A percentile compares a stretch with the other conserved stretches of the same genome.
Conservation (phyloP, 139 green algal species). For the Ulvella scutata region DNA sequence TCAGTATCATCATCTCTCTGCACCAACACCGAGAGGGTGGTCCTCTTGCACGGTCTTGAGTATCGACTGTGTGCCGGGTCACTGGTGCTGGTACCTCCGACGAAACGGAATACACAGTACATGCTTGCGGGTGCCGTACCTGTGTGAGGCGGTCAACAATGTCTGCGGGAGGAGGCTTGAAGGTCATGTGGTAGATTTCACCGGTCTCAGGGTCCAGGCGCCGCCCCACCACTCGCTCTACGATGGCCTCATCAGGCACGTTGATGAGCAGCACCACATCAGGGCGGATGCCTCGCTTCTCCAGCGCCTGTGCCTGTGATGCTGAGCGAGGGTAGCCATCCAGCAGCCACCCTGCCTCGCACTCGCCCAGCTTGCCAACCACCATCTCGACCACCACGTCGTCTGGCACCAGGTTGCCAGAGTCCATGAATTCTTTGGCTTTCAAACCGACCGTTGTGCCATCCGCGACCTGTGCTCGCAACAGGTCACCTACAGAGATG, state of each 20-base stretch:
- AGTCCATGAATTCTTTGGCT: conserved; percentile 89
- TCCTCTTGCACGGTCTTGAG: too few relatives aligned
- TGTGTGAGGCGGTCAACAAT: conserved; percentile 43
- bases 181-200: conserved; percentile 85
- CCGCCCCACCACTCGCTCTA: conserved; percentile 88
- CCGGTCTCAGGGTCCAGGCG: conserved; percentile 84
- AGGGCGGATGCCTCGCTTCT: conserved; percentile 75
- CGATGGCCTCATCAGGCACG: conserved; percentile 80
- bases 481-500: conserved; percentile 90
- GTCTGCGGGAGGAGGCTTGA: conserved; percentile 69
- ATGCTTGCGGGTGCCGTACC: background rate
- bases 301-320: conserved; percentile 84
- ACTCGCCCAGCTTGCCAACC: background rate
- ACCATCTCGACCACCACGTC: conserved; percentile 47
- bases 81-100: too few relatives aligned
- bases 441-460: conserved; percentile 42
- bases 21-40: too few relatives aligned
- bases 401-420: conserved; percentile 84
- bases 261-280: conserved; percentile 92
- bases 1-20: conserved; percentile 88
- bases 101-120: too few relatives aligned
- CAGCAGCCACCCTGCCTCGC: conserved; percentile 80
- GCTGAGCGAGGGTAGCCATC: conserved; percentile 90
- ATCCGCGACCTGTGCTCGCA: conserved; percentile 83
- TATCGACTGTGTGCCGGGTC: too few relatives aligned